Percentiles rank a stretch among this genome's conserved stretches.
Evolutionary conservation across 345 rosid species (phyloP).

Genomic region (Citropsis articulata): DNA sequence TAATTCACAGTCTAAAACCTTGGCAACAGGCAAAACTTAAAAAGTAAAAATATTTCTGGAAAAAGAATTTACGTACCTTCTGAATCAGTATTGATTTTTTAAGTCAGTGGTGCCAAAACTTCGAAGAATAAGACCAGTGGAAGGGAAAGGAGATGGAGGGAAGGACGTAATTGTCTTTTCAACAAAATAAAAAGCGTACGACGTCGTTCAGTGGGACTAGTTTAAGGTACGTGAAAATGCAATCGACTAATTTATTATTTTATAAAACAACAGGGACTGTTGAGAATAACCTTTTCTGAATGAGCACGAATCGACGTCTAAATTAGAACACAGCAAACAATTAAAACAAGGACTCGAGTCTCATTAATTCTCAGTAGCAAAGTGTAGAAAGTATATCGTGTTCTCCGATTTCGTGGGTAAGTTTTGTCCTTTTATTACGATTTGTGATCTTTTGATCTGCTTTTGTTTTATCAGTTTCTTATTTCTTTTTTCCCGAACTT

Average conservation of each 20-base stretch:
- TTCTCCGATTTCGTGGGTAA: slow-evolving; percentile 17
- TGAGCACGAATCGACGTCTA: background rate
- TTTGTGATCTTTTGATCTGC: background rate
- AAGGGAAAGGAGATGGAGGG: background rate
- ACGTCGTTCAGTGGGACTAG: background rate
- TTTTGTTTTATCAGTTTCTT: background rate
- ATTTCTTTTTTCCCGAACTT: background rate
- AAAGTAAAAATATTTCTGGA: background rate
- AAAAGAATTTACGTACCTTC: background rate
- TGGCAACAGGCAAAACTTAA: background rate
- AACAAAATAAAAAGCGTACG: background rate
- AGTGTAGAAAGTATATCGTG: slow-evolving; percentile 8
- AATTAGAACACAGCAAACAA: background rate
- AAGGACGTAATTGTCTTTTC: background rate
- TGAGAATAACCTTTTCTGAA: background rate
- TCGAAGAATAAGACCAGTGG: background rate
- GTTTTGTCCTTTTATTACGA: background rate
- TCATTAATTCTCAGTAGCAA: background rate
- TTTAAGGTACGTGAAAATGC: background rate
- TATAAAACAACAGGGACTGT: background rate
- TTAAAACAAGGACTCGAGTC: background rate
- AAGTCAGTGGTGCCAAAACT: background rate
- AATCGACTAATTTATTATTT: background rate
- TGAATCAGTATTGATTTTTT: background rate
- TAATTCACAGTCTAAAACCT: background rate